Conservation (phyloP, 441 rosid genomes). For the Capsella rubella region DNA sequence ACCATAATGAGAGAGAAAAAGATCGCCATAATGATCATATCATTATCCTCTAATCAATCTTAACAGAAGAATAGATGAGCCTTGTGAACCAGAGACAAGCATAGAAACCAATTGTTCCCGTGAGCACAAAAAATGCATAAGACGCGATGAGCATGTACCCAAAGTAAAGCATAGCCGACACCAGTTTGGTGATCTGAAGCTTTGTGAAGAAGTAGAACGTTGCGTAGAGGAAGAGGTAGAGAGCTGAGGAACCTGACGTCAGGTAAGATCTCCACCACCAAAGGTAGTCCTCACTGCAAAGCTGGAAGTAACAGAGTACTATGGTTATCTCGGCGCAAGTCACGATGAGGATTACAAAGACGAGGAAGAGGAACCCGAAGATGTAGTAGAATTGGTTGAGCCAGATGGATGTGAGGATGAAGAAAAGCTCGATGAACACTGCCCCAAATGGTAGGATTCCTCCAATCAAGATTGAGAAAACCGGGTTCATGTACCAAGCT, state of each 20-base stretch:
- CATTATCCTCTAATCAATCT: slow-evolving; percentile 53
- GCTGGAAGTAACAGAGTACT: slow-evolving; percentile 77
- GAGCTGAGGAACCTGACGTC: slow-evolving; percentile 72
- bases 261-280: slow-evolving; percentile 88
- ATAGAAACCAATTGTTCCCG: slow-evolving; percentile 69
- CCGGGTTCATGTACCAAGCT: slow-evolving; percentile 77
- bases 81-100: slow-evolving; percentile 78
- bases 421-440: slow-evolving; percentile 71
- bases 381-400: slow-evolving; percentile 77
- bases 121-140: slow-evolving; percentile 64
- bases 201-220: slow-evolving; percentile 73
- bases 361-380: slow-evolving; percentile 72
- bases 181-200: slow-evolving; percentile 70
- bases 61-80: slow-evolving; percentile 74
- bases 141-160: slow-evolving; percentile 75
- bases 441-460: slow-evolving; percentile 77
- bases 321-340: slow-evolving; percentile 71
- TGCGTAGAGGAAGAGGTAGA: slow-evolving; percentile 68
- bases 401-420: slow-evolving; percentile 77
- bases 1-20: too few species aligned
- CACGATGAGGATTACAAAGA: slow-evolving; percentile 59
- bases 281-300: slow-evolving; percentile 71
- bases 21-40: neutral
- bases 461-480: slow-evolving; percentile 66
- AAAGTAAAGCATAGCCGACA: slow-evolving; percentile 64